Base-by-base conservation (phyloP, 2,329 filamentous ascomycete species). In the Aspergillus sp. region DNA sequence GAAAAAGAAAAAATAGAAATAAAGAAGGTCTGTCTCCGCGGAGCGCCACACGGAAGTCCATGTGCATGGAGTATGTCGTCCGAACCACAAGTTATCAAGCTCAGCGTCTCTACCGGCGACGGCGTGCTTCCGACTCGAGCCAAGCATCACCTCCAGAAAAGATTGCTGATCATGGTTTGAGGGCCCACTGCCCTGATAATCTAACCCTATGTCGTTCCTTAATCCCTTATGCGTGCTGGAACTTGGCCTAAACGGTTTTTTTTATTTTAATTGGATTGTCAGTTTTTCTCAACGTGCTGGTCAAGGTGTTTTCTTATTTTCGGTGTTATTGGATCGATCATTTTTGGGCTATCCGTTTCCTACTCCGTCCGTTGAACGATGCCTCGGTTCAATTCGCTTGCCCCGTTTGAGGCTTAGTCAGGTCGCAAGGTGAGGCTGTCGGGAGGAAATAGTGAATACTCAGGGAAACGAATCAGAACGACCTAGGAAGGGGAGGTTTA, bases 81-180 rank as follows among this genome's bases (percentile, higher is more conserved):
- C 36, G 36, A n/a, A 42, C 36, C 14, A n/a, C 2, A 20, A 1
- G 20, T 20, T 42, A 16, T 47, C 45, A 47, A 47, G 22, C 45
- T 47, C 45, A 47, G 18, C 45, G 9, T 29, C 26, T 42, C 12
- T 42, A 36, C 14, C 32, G 6, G 14, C 14, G 14, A 50, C 56
- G 32, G 31, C 20, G 49, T 39, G 18, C 49, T 39, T 32, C 53
- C 53, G 42, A 55, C 47, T 36, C 18, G 29, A 45, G 53, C 53
- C 53, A 55, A 55, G 53, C 45, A 55, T 47, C 45, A 24, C 45
- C 18, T 24, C 42, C 31, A 36, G 52, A 54, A 54, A 32, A 49
- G 53, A 55, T 55, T 55, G 53, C 53, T 55, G 53, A 55, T 55
- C 53, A 49, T 45, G 45, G 29, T 49, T 55, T 29, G 49, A 36